These are phyloP conservation scores for Botrytis squamosa DNA, from an alignment of 2,329 filamentous ascomycete genomes.

Conservation along the genomic window DNA sequence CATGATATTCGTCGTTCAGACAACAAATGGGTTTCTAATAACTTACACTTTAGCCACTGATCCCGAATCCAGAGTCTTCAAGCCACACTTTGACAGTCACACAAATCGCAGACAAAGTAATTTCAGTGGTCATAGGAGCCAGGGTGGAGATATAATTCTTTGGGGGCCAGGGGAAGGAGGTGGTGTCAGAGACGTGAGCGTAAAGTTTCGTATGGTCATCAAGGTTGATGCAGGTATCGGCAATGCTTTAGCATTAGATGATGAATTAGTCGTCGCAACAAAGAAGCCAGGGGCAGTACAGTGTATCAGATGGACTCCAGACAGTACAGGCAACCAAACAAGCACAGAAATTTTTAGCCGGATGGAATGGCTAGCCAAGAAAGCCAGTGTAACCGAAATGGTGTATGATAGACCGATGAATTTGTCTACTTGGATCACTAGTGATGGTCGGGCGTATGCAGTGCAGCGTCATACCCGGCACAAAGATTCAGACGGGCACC, in stretches of 20 bases:
- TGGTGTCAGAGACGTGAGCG: conserved; percentile 80
- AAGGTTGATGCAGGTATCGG: conserved; percentile 95
- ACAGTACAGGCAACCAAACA: conserved; percentile 78
- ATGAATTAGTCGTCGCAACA: conserved; percentile 90
- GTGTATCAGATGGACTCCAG: conserved; percentile 91
- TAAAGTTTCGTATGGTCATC: conserved; percentile 96
- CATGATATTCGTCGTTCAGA: conserved; percentile 88
- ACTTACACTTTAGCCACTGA: conserved; percentile 92
- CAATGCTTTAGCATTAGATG: conserved; percentile 82
- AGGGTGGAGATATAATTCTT: conserved; percentile 58
- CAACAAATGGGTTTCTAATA: conserved; percentile 80
- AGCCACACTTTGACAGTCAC: conserved; percentile 71
- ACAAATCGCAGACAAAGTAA: conserved; percentile 63
- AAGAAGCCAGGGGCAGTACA: conserved; percentile 91
- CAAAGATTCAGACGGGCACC: conserved; percentile 46
- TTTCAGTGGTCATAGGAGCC: conserved; percentile 49
- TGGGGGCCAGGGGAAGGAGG: conserved; percentile 79
- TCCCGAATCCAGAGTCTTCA: conserved; percentile 78
- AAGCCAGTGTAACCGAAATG: conserved; percentile 76
- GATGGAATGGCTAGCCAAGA: conserved; percentile 83
- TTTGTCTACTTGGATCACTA: conserved; percentile 86
- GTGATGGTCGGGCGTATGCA: conserved; percentile 83
- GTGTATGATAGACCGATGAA: conserved; percentile 96
- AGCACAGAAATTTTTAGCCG: conserved; percentile 85
- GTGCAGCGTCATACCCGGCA: conserved; percentile 68